A percentile compares a stretch with the other conserved stretches of the same genome.
Conservation (phyloP, 441 rosid genomes). For the Bruguiera hainesii region DNA sequence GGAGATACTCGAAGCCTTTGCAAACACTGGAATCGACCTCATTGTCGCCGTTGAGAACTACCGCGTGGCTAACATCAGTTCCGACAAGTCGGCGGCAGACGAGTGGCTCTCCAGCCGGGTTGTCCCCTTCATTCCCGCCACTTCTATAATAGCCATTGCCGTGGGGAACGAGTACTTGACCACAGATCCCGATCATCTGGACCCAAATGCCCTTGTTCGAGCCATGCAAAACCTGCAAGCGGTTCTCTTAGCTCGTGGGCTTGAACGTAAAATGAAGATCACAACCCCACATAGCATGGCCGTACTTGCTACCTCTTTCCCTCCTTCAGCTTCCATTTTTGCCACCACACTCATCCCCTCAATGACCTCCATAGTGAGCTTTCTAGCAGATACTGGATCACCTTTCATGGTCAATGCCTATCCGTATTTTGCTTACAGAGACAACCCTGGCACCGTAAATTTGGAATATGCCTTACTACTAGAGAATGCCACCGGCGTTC, state of each 20-base stretch:
- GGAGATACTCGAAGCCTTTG: slow-evolving; percentile 60
- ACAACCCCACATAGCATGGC: slow-evolving; percentile 69
- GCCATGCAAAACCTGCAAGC: slow-evolving; percentile 64
- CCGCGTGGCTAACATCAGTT: slow-evolving; percentile 46
- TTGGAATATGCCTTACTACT: slow-evolving; percentile 53
- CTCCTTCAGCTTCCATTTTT: slow-evolving; percentile 58
- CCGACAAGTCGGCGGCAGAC: slow-evolving; percentile 43
- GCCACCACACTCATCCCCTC: slow-evolving; percentile 39
- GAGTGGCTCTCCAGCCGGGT: slow-evolving; percentile 52
- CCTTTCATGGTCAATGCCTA: slow-evolving; percentile 68
- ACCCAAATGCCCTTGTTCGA: slow-evolving; percentile 40
- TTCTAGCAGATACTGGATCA: slow-evolving; percentile 48
- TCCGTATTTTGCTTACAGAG: slow-evolving; percentile 67
- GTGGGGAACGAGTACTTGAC: slow-evolving; percentile 65
- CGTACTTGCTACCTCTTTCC: slow-evolving; percentile 56
- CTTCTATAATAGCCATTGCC: slow-evolving; percentile 48
- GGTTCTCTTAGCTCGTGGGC: slow-evolving; percentile 43
- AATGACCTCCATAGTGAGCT: slow-evolving; percentile 48
- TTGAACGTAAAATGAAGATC: slow-evolving; percentile 61
- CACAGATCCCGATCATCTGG: slow-evolving; percentile 36
- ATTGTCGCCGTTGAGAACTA: slow-evolving; percentile 58
- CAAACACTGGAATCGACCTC: slow-evolving; percentile 63
- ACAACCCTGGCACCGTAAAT: slow-evolving; percentile 39
- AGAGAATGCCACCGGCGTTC: slow-evolving; percentile 43
- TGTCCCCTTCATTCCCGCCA: slow-evolving; percentile 53